Base-by-base conservation (phyloP, 768 basidiomycete genomes). In the Crucibulum laeve region DNA sequence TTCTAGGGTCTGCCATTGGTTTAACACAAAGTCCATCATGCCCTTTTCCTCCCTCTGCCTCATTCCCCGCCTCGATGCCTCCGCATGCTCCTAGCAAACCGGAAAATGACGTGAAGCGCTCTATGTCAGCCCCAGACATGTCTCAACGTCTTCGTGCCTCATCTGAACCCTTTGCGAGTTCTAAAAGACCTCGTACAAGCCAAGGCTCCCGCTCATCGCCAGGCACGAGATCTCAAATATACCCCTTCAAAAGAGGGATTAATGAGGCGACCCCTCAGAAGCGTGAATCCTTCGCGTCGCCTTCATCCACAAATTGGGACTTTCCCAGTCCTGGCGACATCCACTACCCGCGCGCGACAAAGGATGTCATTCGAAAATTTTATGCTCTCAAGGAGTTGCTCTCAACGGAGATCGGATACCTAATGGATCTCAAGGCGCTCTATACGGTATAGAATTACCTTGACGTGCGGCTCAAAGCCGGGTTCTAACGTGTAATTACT, bases 331-430 rank as follows among this genome's bases (percentile, higher is more conserved):
- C 55, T 5, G 61, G 59, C 43, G 60, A 59, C 46, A 44, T 42
- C 23, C 59, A 55, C 53, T 58, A 57, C 36, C 54, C 48, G 17
- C 64, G 65, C 44, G 67, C 59, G 49, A 48, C 46, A 30, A 79
- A 74, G 52, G 80, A 83, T 38, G 56, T 68, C 25, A 51, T 70
- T 11, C 60, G 80, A 38, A 73, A 68, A 43, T 84, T 76, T 49
- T 84, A 96, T 54, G 87, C 91, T 4, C 75, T 97, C 39, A 72
- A 80, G 51, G 95, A 97, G 64, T 69, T 98, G 30, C 73, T 97
- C 19, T 71, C 78, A 45, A 94, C 92, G 1, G 95, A 98, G 68
- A 69, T 80, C 15, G 80, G 80, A 5, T 98, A 97, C 60, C 73
- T 92, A 6, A 59, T 73, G 40, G 91, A 94, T 62, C 63, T 97